Base-by-base conservation (phyloP, 1,284 basidiomycete species). In the Ustilago esculenta region DNA sequence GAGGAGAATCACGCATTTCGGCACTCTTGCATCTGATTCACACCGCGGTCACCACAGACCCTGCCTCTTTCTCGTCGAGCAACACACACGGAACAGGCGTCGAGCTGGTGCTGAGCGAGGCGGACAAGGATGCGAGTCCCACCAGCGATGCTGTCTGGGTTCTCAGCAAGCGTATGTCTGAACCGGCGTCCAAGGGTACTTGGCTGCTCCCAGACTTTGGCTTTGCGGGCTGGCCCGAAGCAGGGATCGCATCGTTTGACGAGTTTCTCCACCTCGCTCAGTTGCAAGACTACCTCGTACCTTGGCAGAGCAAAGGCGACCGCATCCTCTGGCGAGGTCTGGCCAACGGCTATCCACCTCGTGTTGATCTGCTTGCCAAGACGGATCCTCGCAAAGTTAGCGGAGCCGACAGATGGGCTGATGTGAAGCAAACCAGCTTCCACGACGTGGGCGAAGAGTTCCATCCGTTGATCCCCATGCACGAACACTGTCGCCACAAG, bases 201-300 rank as follows among this genome's bases (percentile, higher is more conserved):
- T 72, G 70, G 70, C 29, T 72, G 25, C 14, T 66, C 5, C 75
- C 75, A 1, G 75, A 76, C 35, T 76, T 76, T 42, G 72, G 72
- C 15, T 76, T 76, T 39, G 63, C 54, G 1, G 73, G 56, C 5
- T 76, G 75, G 75, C 73, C 72, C 18, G 74, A 76, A 32, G 46
- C 74, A 2, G 70, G 66, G 14, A 66, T 65, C 18, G 65, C 75
- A 0, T 61, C 55, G 17, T 75, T 61, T 18, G 58, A 60, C 24
- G 75, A 75, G 36, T 76, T 73, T 11, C n/a, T 56, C 4, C 39
- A 37, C 15, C 57, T 67, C 14, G 51, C 61, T 9, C 18, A 27
- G 2, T 37, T 64, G 20, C 66, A 65, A 17, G 72, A 76, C 39
- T 23, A 41, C 4, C 23, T 58, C 4, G 34, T 36, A 1, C 63